Conservation (phyloP, 2,329 filamentous ascomycete genomes). For the Orbilia blumenaviensis region DNA sequence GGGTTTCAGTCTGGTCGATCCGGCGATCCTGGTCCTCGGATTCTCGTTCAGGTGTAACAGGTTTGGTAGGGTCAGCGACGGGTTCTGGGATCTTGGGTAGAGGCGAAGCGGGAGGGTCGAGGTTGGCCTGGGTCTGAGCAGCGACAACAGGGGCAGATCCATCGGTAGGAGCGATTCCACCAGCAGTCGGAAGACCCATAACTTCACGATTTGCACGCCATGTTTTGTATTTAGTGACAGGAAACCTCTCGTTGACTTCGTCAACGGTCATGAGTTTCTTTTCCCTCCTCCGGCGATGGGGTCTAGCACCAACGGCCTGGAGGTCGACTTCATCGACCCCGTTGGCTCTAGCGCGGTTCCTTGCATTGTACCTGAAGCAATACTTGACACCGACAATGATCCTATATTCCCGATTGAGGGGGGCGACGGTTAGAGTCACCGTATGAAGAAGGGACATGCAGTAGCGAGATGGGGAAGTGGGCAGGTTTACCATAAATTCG, state of each 20-base stretch:
- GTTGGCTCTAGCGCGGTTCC: constrained; percentile 80
- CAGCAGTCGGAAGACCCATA: constrained; percentile 82
- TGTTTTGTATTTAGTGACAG: constrained; percentile 92
- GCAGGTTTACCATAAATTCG: constrained; percentile 83
- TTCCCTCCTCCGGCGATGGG: constrained; percentile 85
- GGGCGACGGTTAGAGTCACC: constrained; percentile 52
- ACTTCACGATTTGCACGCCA: constrained; percentile 87
- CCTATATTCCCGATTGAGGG: constrained; percentile 66
- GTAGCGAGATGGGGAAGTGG: background rate
- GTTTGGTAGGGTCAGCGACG: constrained; percentile 44
- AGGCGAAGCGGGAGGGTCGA: constrained; percentile 41
- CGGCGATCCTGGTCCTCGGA: constrained; percentile 26
- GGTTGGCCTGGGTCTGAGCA: constrained; percentile 26
- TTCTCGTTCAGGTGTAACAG: constrained; percentile 19
- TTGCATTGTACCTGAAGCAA: constrained; percentile 97
- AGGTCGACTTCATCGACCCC: constrained; percentile 88
- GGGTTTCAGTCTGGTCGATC: background rate
- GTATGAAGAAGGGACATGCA: background rate
- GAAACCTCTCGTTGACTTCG: constrained; percentile 97
- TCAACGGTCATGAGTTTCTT: constrained; percentile 99
- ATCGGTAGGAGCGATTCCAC: constrained; percentile 70
- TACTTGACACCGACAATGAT: constrained; percentile 99
- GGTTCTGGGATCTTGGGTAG: constrained; percentile 49
- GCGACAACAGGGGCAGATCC: constrained; percentile 27
- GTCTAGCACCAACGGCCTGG: constrained; percentile 77